Evolutionary conservation across 306 rosid species (phyloP).

Genomic region (Leucaena leucocephala): DNA sequence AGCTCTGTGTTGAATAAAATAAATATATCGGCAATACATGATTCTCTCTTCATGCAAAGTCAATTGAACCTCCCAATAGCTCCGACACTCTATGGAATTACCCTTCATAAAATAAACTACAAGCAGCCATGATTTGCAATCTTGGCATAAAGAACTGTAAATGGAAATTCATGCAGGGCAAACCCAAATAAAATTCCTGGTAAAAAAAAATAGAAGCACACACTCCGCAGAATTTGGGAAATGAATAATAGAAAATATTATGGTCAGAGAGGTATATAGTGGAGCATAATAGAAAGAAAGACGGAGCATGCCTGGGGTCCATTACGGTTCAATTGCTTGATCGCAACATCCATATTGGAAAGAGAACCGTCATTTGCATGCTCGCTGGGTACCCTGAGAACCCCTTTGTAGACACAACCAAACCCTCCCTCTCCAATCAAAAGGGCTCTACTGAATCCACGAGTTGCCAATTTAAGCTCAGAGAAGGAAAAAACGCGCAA

Average conservation of each 20-base stretch:
- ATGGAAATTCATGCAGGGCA: not conserved
- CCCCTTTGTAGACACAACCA: constrained; percentile 81
- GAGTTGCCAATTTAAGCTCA: constrained; percentile 77
- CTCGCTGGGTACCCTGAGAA: constrained; percentile 34
- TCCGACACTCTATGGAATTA: not conserved
- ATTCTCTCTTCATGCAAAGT: not conserved
- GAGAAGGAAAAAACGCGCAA: constrained; percentile 74
- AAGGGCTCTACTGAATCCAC: constrained; percentile 69
- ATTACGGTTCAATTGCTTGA: constrained; percentile 88
- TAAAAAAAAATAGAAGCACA: not conserved
- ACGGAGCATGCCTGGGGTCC: constrained; percentile 82
- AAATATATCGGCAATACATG: not conserved
- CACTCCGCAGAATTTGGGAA: not conserved
- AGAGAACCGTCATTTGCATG: not conserved
- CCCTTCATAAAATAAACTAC: not conserved
- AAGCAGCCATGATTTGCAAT: not conserved
- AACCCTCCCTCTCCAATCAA: constrained; percentile 95
- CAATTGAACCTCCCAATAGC: not conserved
- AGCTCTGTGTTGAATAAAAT: not conserved
- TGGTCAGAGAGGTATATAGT: not conserved
- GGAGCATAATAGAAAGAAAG: not conserved
- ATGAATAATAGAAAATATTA: not conserved
- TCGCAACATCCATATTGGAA: constrained; percentile 67
- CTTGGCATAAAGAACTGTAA: not conserved
- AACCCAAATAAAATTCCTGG: not conserved